Conservation (phyloP, 2,329 filamentous ascomycete genomes). For the Exserohilum turcica region DNA sequence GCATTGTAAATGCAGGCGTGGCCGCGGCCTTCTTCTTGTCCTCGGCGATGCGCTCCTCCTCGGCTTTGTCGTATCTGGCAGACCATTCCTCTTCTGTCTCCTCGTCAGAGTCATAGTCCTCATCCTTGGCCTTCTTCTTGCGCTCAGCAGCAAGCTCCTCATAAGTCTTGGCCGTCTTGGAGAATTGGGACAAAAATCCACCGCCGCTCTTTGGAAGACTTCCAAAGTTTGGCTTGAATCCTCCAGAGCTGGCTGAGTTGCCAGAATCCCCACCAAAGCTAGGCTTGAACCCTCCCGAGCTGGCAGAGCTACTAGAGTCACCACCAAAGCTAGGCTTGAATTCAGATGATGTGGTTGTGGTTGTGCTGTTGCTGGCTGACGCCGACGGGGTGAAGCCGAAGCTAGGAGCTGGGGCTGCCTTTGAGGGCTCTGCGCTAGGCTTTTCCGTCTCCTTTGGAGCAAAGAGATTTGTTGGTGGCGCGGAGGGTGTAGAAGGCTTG, state of each 20-base stretch:
- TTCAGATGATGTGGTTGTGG: slow-evolving; percentile 6
- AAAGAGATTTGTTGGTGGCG: slow-evolving; percentile 18
- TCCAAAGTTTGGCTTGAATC: slow-evolving; percentile 22
- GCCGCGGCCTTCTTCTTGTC: slow-evolving; percentile 32
- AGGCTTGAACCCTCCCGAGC: slow-evolving; percentile 19
- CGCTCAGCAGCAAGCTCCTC: slow-evolving; percentile 42
- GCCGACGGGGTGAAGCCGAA: slow-evolving; percentile 26
- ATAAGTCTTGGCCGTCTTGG: slow-evolving; percentile 36
- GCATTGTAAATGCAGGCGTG: slow-evolving; percentile 27
- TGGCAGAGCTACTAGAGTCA: slow-evolving; percentile 1
- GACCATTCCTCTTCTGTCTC: slow-evolving; percentile 44
- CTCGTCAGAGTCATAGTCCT: slow-evolving; percentile 46
- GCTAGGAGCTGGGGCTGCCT: slow-evolving; percentile 13
- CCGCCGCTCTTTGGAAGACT: slow-evolving; percentile 14
- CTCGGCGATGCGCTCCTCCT: slow-evolving; percentile 36
- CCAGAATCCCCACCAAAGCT: slow-evolving; percentile 19
- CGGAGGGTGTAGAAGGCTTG: slow-evolving; percentile 20
- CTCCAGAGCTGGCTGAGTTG: neutral
- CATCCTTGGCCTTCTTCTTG: slow-evolving; percentile 44
- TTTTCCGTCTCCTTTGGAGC: slow-evolving; percentile 15
- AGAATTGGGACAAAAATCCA: slow-evolving; percentile 38
- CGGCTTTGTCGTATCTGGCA: slow-evolving; percentile 37
- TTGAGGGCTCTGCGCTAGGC: slow-evolving; percentile 10
- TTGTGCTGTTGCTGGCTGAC: slow-evolving; percentile 14
- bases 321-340: slow-evolving; percentile 19